Conservation (phyloP, 306 rosid species). For the Albizia julibrissin region DNA sequence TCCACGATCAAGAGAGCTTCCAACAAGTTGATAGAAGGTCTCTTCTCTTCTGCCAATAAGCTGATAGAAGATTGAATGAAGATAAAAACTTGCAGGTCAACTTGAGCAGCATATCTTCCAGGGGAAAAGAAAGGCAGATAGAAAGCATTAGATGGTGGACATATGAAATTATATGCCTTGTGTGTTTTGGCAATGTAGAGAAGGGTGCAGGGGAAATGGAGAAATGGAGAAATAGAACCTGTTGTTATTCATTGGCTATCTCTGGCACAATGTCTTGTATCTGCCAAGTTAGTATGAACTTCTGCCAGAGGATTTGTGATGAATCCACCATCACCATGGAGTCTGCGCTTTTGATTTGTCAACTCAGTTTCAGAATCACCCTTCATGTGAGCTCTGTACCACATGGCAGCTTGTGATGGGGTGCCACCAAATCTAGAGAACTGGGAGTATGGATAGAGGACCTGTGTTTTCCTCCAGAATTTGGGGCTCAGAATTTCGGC, state of each 20-base stretch:
- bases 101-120: conserved; percentile 39
- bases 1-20: conserved; percentile 13
- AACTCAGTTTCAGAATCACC: conserved; percentile 47
- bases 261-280: conserved; percentile 29
- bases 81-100: conserved; percentile 32
- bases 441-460: conserved; percentile 52
- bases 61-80: conserved; percentile 28
- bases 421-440: conserved; percentile 47
- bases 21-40: conserved; percentile 31
- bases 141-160: conserved; percentile 3
- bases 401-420: conserved; percentile 49
- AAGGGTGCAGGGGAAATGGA: neutral
- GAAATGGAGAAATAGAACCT: conserved; percentile 40
- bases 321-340: conserved; percentile 67
- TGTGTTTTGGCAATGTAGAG: conserved; percentile 1
- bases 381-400: conserved; percentile 39
- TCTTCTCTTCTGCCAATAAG: neutral
- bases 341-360: conserved; percentile 52
- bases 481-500: conserved; percentile 80
- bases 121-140: neutral
- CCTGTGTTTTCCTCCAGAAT: conserved; percentile 80
- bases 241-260: conserved; percentile 27
- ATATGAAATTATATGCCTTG: neutral
- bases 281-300: conserved; percentile 51
- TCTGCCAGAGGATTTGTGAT: conserved; percentile 86